Evolutionary conservation across 306 rosid genomes (phyloP).

Genomic region (Malus asiatica): DNA sequence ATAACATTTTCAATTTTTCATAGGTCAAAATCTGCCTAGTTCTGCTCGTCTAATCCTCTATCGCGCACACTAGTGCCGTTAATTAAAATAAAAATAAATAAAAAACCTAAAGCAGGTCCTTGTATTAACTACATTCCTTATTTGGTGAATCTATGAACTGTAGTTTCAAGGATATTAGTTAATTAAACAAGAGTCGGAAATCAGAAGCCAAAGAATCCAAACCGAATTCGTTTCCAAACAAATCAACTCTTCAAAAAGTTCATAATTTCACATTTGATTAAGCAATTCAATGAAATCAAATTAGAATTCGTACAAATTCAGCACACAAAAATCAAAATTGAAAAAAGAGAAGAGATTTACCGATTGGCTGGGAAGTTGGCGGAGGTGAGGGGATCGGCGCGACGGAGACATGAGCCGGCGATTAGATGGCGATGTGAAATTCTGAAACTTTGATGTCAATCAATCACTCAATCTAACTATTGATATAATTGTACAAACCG

Average conservation of each 20-base stretch:
- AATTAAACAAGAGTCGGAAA: background rate
- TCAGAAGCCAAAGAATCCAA: background rate
- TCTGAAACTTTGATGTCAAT: background rate
- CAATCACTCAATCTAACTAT: background rate
- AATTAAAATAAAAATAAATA: background rate
- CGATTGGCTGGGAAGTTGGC: background rate
- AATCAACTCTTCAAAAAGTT: background rate
- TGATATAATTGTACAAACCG: background rate
- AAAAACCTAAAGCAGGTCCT: background rate
- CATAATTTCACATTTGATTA: background rate
- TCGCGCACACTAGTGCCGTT: too few species aligned
- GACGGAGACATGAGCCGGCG: background rate
- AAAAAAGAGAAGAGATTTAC: conserved; percentile 1
- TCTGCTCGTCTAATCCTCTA: background rate
- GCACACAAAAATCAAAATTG: background rate
- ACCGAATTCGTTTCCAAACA: background rate
- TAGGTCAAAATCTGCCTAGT: background rate
- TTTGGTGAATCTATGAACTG: background rate
- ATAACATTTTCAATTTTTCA: background rate
- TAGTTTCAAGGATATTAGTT: background rate
- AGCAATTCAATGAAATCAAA: background rate
- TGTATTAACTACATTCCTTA: background rate
- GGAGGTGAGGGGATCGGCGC: background rate
- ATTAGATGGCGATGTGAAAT: background rate
- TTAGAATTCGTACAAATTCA: background rate